Conservation (phyloP, 768 basidiomycete species). For the Imleria badia region DNA sequence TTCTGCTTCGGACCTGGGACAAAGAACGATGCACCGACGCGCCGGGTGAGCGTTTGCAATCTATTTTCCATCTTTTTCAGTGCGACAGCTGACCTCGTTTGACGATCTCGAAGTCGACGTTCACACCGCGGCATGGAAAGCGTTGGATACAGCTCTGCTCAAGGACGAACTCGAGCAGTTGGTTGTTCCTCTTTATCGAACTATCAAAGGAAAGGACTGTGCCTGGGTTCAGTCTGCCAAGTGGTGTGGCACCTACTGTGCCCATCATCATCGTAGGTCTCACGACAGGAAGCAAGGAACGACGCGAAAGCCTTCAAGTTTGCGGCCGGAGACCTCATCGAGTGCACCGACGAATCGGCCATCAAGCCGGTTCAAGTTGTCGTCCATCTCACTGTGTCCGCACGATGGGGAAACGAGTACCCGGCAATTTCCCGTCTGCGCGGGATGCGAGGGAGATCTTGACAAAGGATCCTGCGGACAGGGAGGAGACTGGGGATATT, state of each 20-base stretch:
- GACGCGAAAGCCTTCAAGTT: conserved; percentile 94
- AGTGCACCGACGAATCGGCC: conserved; percentile 76
- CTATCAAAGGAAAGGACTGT: conserved; percentile 83
- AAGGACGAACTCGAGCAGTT: conserved; percentile 93
- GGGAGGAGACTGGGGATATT: too few species aligned
- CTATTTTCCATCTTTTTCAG: conserved; percentile 85
- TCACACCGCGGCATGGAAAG: conserved; percentile 78
- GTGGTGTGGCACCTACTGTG: conserved; percentile 80
- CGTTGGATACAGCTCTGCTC: conserved; percentile 78
- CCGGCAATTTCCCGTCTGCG: too few species aligned
- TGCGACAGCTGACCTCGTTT: conserved; percentile 83
- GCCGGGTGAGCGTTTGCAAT: conserved; percentile 76
- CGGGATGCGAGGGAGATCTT: too few species aligned
- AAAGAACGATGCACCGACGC: conserved; percentile 65
- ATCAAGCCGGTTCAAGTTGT: too few species aligned
- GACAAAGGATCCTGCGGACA: too few species aligned
- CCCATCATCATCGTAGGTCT: conserved; percentile 91
- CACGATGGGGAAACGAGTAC: too few species aligned
- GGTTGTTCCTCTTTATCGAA: conserved; percentile 84
- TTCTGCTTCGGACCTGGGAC: conserved; percentile 51
- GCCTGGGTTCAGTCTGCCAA: conserved; percentile 82
- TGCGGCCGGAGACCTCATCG: conserved; percentile 91
- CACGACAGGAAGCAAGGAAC: conserved; percentile 92
- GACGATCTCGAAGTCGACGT: conserved; percentile 77
- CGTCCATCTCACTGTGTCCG: too few species aligned